These are phyloP conservation scores for Sporothrix variecibatus DNA, from an alignment of 2,329 filamentous ascomycete species.

Conservation along the genomic window DNA sequence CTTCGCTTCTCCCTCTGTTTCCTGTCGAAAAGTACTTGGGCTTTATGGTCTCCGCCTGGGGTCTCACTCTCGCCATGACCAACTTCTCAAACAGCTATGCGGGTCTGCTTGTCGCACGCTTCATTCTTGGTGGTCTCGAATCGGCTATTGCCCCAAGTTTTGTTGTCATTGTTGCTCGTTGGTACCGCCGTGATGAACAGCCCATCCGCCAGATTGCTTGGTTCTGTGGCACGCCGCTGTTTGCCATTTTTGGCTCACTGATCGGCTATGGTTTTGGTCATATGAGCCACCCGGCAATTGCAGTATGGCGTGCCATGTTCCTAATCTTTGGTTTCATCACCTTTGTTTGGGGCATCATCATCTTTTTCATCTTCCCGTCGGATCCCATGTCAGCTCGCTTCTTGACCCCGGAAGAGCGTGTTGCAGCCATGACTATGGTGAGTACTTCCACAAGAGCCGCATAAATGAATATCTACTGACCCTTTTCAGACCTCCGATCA, in stretches of 20 bases:
- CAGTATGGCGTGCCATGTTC: constrained; percentile 49
- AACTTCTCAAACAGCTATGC: constrained; percentile 33
- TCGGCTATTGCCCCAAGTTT: constrained; percentile 57
- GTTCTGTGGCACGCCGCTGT: constrained; percentile 42
- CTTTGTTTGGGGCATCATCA: constrained; percentile 36
- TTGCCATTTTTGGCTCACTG: constrained; percentile 53
- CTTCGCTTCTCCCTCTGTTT: constrained; percentile 28
- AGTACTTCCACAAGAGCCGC: not conserved
- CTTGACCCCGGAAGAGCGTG: constrained; percentile 34
- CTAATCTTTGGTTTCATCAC: constrained; percentile 41
- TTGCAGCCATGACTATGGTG: constrained; percentile 36
- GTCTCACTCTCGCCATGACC: constrained; percentile 22
- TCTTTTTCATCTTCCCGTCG: constrained; percentile 33
- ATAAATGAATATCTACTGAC: not conserved
- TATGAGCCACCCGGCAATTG: constrained; percentile 40
- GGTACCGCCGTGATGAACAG: constrained; percentile 40
- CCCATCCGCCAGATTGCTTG: constrained; percentile 39
- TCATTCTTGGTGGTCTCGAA: constrained; percentile 57
- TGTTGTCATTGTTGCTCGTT: constrained; percentile 44
- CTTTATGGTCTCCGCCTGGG: constrained; percentile 29
- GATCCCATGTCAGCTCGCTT: constrained; percentile 32
- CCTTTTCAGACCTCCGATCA: constrained; percentile 42
- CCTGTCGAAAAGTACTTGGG: constrained; percentile 30
- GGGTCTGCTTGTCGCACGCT: constrained; percentile 52
- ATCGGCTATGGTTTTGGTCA: constrained; percentile 44